These are phyloP conservation scores for Murraya paniculata DNA, from an alignment of 345 rosid genomes.

Conservation along the genomic window DNA sequence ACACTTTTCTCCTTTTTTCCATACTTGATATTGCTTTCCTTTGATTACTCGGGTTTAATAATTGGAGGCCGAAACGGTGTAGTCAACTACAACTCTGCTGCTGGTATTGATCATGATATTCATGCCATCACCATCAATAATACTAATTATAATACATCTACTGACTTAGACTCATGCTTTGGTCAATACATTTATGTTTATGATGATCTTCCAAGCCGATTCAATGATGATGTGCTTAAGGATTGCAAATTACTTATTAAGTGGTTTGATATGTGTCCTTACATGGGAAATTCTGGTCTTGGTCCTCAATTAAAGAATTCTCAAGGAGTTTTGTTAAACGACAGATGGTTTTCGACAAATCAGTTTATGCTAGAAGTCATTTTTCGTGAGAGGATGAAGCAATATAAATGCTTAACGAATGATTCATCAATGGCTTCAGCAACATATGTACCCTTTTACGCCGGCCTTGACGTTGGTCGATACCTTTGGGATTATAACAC, in stretches of 20 bases:
- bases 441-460: slow-evolving; percentile 48
- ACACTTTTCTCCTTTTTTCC: slow-evolving; percentile 24
- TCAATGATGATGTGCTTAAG: slow-evolving; percentile 41
- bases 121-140: background rate
- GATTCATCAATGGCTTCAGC: slow-evolving; percentile 51
- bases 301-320: slow-evolving; percentile 37
- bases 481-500: slow-evolving; percentile 42
- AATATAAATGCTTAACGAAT: slow-evolving; percentile 49
- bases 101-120: background rate
- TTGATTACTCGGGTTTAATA: slow-evolving; percentile 21
- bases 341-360: slow-evolving; percentile 42
- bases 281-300: slow-evolving; percentile 35
- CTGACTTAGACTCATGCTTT: slow-evolving; percentile 26
- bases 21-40: slow-evolving; percentile 24
- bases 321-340: slow-evolving; percentile 11
- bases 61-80: background rate
- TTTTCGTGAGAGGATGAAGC: slow-evolving; percentile 48
- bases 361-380: slow-evolving; percentile 60
- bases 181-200: slow-evolving; percentile 50
- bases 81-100: background rate
- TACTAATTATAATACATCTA: background rate
- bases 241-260: slow-evolving; percentile 36
- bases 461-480: slow-evolving; percentile 56
- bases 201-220: slow-evolving; percentile 39
- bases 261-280: slow-evolving; percentile 53